A percentile compares a stretch with the other conserved stretches of the same genome.
These are phyloP conservation scores for Tetrapisispora namnaoensis DNA, from an alignment of 805 yeast genomes.

Conservation along the genomic window DNA sequence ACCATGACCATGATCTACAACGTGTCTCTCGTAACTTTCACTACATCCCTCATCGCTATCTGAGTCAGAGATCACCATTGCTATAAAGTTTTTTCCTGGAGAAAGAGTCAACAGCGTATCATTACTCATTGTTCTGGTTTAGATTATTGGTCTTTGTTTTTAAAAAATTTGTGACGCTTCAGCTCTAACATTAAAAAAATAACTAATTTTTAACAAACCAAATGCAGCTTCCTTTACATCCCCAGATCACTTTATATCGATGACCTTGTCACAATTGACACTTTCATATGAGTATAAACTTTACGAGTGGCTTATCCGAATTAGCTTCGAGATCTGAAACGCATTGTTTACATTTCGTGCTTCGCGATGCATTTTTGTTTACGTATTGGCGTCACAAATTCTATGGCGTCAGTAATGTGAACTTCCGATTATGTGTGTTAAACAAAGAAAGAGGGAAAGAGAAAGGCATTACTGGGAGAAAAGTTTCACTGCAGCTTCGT, in stretches of 20 bases:
- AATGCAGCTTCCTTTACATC: too few species aligned
- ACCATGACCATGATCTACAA: not conserved
- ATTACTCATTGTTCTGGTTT: not conserved
- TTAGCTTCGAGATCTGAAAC: not conserved
- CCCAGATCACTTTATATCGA: too few species aligned
- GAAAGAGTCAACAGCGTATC: not conserved
- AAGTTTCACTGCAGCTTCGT: too few species aligned
- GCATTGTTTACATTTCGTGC: slow-evolving; percentile 1
- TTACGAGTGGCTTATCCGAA: not conserved
- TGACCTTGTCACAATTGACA: not conserved
- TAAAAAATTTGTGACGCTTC: too few species aligned
- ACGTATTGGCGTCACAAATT: not conserved
- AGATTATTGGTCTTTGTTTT: too few species aligned
- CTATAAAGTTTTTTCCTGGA: slow-evolving; percentile 18
- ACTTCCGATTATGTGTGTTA: not conserved
- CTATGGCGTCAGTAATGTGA: not conserved
- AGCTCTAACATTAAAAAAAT: too few species aligned
- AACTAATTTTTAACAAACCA: too few species aligned
- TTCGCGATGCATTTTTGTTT: not conserved
- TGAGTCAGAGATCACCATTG: slow-evolving; percentile 25
- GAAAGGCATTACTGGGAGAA: too few species aligned
- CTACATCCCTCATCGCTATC: slow-evolving; percentile 17
- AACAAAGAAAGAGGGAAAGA: too few species aligned
- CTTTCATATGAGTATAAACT: not conserved
- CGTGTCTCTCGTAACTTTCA: not conserved